Evolutionary conservation across 2,329 filamentous ascomycete genomes (phyloP), one percentile per base, ranked within the genome.

Genomic region (Elsinoe arachidis): DNA sequence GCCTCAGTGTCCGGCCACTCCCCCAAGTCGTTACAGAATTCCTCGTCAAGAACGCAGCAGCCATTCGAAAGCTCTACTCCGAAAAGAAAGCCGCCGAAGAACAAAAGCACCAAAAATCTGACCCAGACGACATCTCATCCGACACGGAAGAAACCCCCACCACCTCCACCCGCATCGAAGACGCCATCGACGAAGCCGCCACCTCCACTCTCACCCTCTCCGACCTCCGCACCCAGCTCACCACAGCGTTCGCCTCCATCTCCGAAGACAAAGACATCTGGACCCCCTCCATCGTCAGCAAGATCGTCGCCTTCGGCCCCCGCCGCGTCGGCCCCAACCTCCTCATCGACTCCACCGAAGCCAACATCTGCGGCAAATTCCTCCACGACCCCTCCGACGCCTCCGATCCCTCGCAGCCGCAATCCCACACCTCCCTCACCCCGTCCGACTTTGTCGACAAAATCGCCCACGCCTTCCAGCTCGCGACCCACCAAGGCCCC

Each of bases 391-490:
- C 64, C 4, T 9, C 26, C 1, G 58, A 63, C 39, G 62, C 65
- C 19, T 35, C 46, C 64, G 23, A 61, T 62, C 5, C 70, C 72
- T 5, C 73, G 74, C 2, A 74, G 76, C 49, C 78, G 81, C 57
- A 71, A 73, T 51, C 73, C 87, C 41, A 74, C 78, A 56, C 77
- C 85, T 3, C 78, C 78, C 46, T 61, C 5, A 58, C 52, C 17
- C 56, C 60, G 15, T 39, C 41, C 51, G 86, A 93, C 66, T 85
- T 97, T 63, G 83, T 85, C 58, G 92, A 97, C 75, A 97, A 95
- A 69, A 88, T 97, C 61, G 79, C 83, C 7, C 91, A 99, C 69
- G 91, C 89, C 49, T 99, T 99, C 78, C 93, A 99, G 70, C 85
- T 97, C 14, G 87, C 90, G 38, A 95, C 86, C 0, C 82, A 84